These are phyloP conservation scores for Xanthoconium purpureum DNA, from an alignment of 768 basidiomycete genomes.

Conservation along the genomic window DNA sequence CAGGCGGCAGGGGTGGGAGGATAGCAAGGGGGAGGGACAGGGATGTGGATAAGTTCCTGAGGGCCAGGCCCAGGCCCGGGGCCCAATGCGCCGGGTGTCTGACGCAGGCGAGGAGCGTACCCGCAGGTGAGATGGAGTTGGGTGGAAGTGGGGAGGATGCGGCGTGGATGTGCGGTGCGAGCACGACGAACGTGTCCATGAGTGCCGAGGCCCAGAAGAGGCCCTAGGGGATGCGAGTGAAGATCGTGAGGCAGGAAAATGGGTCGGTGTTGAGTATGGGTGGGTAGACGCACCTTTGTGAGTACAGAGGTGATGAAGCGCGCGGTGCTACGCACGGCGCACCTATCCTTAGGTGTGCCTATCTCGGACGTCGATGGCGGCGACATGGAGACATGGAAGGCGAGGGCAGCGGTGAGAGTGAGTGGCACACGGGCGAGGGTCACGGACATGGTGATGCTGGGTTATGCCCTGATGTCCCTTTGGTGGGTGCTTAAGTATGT, in stretches of 20 bases:
- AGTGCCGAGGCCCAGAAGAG: conserved; percentile 16
- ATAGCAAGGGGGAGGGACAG: background rate
- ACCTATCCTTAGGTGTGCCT: conserved; percentile 24
- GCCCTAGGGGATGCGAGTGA: conserved; percentile 4
- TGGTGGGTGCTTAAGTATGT: conserved; percentile 1
- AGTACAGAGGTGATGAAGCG: conserved; percentile 4
- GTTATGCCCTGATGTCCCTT: background rate
- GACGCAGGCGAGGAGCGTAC: background rate
- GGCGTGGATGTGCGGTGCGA: conserved; percentile 6
- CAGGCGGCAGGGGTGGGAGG: background rate
- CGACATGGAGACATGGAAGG: conserved; percentile 44
- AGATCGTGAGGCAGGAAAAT: background rate
- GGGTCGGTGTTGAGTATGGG: too few species aligned
- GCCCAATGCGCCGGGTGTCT: background rate
- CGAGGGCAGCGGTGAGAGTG: conserved; percentile 41
- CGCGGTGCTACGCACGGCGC: conserved; percentile 5
- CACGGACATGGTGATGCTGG: conserved; percentile 6
- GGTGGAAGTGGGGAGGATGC: background rate
- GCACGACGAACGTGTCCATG: conserved; percentile 5
- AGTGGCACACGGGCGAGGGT: conserved; percentile 42
- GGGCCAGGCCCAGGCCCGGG: background rate
- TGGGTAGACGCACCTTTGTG: conserved; percentile 15
- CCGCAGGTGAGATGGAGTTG: background rate
- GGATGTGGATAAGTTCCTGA: background rate
- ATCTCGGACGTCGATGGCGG: conserved; percentile 27